phyloP scores from a whole-genome alignment of 805 yeast genomes.

The Metschnikowia colocasiae region DNA sequence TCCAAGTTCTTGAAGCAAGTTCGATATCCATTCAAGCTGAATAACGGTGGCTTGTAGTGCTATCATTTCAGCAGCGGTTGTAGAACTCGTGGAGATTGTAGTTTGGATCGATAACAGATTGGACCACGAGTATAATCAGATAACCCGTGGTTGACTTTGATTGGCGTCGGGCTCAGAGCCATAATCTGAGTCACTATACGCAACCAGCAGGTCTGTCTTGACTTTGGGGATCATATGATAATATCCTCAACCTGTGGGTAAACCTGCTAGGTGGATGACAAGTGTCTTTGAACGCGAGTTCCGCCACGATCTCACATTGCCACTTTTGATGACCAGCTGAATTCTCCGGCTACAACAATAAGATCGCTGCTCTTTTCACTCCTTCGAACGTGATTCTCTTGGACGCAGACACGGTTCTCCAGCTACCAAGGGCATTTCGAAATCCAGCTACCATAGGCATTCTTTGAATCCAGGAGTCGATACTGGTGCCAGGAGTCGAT shows the following conservation, averaged over 20 bases:
- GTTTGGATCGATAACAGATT: not conserved
- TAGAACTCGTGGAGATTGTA: not conserved
- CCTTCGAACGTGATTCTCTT: slow-evolving; percentile 25
- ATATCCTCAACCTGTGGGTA: slow-evolving; percentile 4
- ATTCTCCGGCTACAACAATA: slow-evolving; percentile 27
- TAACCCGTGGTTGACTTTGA: not conserved
- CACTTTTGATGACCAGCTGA: slow-evolving; percentile 9
- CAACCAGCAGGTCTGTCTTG: too few relatives aligned
- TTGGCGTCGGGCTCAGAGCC: not conserved
- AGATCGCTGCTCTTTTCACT: slow-evolving; percentile 43
- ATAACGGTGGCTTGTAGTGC: not conserved
- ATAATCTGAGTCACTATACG: not conserved
- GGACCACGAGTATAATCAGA: not conserved
- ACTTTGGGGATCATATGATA: slow-evolving; percentile 18
- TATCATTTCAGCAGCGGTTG: not conserved
- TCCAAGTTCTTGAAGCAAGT: not conserved
- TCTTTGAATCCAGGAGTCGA: slow-evolving; percentile 25
- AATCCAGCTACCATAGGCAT: too few relatives aligned
- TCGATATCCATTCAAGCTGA: not conserved
- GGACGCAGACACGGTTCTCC: slow-evolving; percentile 20
- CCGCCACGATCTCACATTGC: slow-evolving; percentile 23
- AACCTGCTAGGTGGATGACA: slow-evolving; percentile 5
- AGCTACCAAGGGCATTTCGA: slow-evolving; percentile 20
- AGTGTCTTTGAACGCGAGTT: slow-evolving; percentile 11
- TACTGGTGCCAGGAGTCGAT: too few relatives aligned